Conservation (phyloP, 768 basidiomycete genomes). For the Psilocybe cyanescens region DNA sequence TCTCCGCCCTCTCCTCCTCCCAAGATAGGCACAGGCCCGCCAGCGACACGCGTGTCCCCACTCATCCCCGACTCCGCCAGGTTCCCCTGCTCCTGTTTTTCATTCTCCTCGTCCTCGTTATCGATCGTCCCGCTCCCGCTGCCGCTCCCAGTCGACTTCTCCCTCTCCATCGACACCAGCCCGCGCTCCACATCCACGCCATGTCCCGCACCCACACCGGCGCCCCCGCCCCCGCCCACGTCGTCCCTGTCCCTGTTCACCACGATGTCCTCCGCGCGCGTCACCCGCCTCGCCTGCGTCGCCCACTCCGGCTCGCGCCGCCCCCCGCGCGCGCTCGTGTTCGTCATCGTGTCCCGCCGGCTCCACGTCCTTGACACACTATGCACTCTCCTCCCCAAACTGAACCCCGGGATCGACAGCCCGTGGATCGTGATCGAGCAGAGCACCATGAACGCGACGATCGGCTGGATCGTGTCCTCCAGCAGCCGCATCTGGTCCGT, state of each 20-base stretch:
- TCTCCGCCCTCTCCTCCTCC: background rate
- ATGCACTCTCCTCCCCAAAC: constrained; percentile 90
- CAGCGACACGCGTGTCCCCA: constrained; percentile 8
- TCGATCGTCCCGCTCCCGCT: background rate
- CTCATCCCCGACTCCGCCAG: constrained; percentile 12
- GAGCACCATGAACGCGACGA: constrained; percentile 94
- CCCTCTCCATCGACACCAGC: constrained; percentile 8
- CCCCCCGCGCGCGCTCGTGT: constrained; percentile 13
- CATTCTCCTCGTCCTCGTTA: constrained; percentile 1
- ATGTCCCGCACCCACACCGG: constrained; percentile 40
- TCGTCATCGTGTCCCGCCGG: constrained; percentile 53
- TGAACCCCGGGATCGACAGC: constrained; percentile 93
- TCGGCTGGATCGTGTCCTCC: constrained; percentile 82
- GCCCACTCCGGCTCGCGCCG: constrained; percentile 75
- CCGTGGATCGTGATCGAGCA: constrained; percentile 89
- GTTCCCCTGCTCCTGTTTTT: background rate
- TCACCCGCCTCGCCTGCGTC: constrained; percentile 71
- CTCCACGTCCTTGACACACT: constrained; percentile 91
- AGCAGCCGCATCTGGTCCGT: constrained; percentile 62
- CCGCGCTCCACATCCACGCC: constrained; percentile 27
- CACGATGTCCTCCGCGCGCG: constrained; percentile 75
- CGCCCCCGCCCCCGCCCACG: constrained; percentile 11
- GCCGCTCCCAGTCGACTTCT: background rate
- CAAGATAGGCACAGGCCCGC: background rate
- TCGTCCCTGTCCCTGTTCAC: constrained; percentile 75